These are phyloP conservation scores for Aspergillus hortae DNA, from an alignment of 2,329 filamentous ascomycete genomes.

Conservation along the genomic window DNA sequence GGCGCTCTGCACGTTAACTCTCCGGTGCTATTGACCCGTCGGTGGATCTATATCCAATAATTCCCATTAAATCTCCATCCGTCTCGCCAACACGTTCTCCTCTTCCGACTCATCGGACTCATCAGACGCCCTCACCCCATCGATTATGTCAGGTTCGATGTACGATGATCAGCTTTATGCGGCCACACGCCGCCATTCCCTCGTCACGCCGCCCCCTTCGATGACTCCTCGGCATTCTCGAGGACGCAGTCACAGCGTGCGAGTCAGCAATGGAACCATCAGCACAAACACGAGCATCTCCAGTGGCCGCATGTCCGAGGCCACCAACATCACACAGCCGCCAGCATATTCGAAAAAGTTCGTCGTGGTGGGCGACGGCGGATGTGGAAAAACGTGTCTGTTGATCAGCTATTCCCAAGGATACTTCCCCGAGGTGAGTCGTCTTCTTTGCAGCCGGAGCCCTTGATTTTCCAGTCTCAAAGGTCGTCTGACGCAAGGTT, in stretches of 20 bases:
- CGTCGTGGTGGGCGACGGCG: conserved; percentile 95
- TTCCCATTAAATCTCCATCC: conserved; percentile 7
- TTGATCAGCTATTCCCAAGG: conserved; percentile 98
- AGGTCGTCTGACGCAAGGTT: conserved; percentile 3
- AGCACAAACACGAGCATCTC: conserved; percentile 78
- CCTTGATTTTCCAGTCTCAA: not conserved
- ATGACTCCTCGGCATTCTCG: conserved; percentile 45
- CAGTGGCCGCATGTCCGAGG: conserved; percentile 69
- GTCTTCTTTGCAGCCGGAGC: not conserved
- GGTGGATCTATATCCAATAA: conserved; percentile 16
- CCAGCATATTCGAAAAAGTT: conserved; percentile 98
- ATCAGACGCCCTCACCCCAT: conserved; percentile 7
- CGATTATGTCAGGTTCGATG: conserved; percentile 32
- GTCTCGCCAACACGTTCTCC: conserved; percentile 9
- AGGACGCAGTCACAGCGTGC: conserved; percentile 53
- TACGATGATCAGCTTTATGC: conserved; percentile 49
- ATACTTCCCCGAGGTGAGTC: conserved; percentile 90
- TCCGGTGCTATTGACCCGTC: conserved; percentile 5
- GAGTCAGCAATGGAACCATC: conserved; percentile 85
- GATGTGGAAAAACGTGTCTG: conserved; percentile 97
- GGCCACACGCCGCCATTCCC: conserved; percentile 57
- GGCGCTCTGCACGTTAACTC: conserved; percentile 1
- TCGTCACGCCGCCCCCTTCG: conserved; percentile 39
- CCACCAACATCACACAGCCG: conserved; percentile 82
- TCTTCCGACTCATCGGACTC: conserved; percentile 8